Conservation (phyloP, 176 grass and related monocot genomes). For the Melocanna baccifera region DNA sequence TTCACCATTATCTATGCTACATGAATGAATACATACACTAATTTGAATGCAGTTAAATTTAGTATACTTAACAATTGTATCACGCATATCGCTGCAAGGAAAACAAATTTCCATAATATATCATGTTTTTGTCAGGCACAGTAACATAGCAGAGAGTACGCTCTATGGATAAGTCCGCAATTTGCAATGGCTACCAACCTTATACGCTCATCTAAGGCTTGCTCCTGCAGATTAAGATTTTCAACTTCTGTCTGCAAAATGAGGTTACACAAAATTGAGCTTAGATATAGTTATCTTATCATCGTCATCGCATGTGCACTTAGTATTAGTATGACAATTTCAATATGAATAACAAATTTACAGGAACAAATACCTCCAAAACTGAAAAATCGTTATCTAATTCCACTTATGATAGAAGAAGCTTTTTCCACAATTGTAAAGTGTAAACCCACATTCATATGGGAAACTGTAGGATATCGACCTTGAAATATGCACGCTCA, state of each 20-base stretch:
- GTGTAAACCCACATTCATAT: not conserved
- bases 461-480: slow-evolving; percentile 32
- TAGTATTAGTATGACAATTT: slow-evolving; percentile 19
- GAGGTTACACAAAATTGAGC: slow-evolving; percentile 20
- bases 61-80: too few species aligned
- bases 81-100: slow-evolving; percentile 73
- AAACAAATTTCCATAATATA: slow-evolving; percentile 25
- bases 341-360: slow-evolving; percentile 16
- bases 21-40: too few species aligned
- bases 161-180: not conserved
- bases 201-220: slow-evolving; percentile 74
- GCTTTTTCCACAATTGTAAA: not conserved
- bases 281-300: not conserved
- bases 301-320: not conserved
- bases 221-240: slow-evolving; percentile 71
- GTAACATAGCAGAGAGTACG: slow-evolving; percentile 1
- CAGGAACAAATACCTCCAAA: slow-evolving; percentile 64
- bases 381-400: slow-evolving; percentile 67
- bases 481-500: slow-evolving; percentile 93
- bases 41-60: too few species aligned
- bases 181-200: slow-evolving; percentile 51
- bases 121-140: slow-evolving; percentile 11
- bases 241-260: slow-evolving; percentile 79
- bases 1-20: too few species aligned
- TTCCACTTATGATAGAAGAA: slow-evolving; percentile 20